Conservation (phyloP, 2,329 filamentous ascomycete genomes). For the Penicillium brevicompactum region DNA sequence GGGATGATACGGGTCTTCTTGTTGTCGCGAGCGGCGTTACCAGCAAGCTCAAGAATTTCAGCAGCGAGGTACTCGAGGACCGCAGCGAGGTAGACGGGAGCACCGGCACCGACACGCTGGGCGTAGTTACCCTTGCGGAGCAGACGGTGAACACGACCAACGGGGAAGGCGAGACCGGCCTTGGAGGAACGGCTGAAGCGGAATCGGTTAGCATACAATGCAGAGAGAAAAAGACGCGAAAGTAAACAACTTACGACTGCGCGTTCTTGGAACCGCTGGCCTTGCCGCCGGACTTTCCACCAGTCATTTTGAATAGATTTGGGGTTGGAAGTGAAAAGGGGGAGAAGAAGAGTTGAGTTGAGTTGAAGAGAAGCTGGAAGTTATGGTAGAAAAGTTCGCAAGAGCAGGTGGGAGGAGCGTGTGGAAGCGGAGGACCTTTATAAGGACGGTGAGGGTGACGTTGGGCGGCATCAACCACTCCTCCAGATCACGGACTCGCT, state of each 20-base stretch:
- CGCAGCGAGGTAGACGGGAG: conserved; percentile 93
- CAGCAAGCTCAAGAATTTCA: conserved; percentile 97
- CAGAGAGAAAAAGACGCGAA: conserved; percentile 14
- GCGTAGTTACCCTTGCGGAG: conserved; percentile 99
- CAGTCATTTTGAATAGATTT: conserved; percentile 89
- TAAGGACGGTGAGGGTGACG: conserved; percentile 48
- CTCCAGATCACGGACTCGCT: conserved; percentile 52
- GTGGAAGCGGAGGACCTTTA: conserved; percentile 43
- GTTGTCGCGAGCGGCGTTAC: conserved; percentile 98
- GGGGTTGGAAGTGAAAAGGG: not conserved
- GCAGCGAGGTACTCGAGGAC: conserved; percentile 98
- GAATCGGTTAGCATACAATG: conserved; percentile 29
- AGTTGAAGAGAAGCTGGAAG: conserved; percentile 14
- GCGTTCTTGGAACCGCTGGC: conserved; percentile 98
- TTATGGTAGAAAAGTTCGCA: conserved; percentile 26
- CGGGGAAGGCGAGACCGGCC: conserved; percentile 97
- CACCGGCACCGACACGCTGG: conserved; percentile 97
- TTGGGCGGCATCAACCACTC: conserved; percentile 39
- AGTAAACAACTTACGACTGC: conserved; percentile 78
- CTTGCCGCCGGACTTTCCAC: conserved; percentile 99
- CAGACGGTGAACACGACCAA: conserved; percentile 98
- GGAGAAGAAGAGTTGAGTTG: not conserved
- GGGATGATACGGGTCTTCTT: conserved; percentile 99
- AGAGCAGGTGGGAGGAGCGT: conserved; percentile 33
- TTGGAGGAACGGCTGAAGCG: conserved; percentile 87